phyloP scores from a whole-genome alignment of 495 filamentous ascomycete species.

The Aspergillus sclerotioniger region DNA sequence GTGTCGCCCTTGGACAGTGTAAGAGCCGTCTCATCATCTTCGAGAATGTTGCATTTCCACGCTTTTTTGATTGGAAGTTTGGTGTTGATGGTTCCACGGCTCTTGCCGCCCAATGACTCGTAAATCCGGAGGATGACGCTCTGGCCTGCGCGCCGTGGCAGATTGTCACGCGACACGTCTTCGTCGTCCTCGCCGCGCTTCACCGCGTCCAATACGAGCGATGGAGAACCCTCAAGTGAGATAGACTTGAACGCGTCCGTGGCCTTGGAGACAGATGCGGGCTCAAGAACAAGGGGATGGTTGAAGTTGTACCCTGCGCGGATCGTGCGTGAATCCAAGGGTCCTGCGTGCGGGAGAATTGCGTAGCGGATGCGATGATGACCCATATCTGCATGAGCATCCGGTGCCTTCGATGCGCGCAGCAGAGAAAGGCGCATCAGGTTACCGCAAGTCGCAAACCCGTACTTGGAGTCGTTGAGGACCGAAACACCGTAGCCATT shows the following conservation, averaged over 20 bases:
- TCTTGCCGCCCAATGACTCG: conserved; percentile 84
- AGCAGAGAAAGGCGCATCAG: conserved; percentile 90
- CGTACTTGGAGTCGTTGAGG: conserved; percentile 95
- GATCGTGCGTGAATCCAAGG: conserved; percentile 68
- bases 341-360: conserved; percentile 79
- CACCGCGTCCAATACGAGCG: conserved; percentile 75
- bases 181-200: conserved; percentile 96
- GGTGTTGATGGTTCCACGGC: conserved; percentile 63
- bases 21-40: conserved; percentile 58
- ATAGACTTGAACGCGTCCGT: conserved; percentile 48
- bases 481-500: conserved; percentile 88
- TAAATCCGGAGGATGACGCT: conserved; percentile 84
- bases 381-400: conserved; percentile 96
- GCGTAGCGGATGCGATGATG: conserved; percentile 86
- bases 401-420: conserved; percentile 91
- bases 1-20: conserved; percentile 42
- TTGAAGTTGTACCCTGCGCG: conserved; percentile 89
- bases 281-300: conserved; percentile 62
- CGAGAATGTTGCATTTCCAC: conserved; percentile 71
- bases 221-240: conserved; percentile 52
- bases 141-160: conserved; percentile 64
- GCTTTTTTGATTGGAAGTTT: conserved; percentile 69
- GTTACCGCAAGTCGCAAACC: conserved; percentile 88
- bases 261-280: conserved; percentile 8
- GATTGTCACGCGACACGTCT: conserved; percentile 72